Evolutionary conservation across 352 stramenopile species (phyloP).

Genomic region (Pythium biforme): DNA sequence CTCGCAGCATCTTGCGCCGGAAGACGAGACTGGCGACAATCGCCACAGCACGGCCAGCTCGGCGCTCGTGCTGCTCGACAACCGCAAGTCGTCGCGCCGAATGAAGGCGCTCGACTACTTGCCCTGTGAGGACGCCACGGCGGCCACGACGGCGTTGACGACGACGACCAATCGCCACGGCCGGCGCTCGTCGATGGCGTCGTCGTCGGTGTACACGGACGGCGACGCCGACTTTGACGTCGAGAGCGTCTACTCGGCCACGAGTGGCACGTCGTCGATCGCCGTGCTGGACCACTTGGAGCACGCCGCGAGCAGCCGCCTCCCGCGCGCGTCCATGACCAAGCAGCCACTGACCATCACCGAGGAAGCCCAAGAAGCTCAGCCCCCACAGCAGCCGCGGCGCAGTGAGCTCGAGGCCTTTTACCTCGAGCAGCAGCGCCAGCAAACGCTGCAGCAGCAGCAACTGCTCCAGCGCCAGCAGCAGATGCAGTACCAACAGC

Average conservation of each 20-base stretch:
- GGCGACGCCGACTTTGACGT: constrained; percentile 16
- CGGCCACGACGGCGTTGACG: neutral
- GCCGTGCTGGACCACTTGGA: constrained; percentile 47
- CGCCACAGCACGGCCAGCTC: constrained; percentile 20
- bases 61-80: constrained; percentile 24
- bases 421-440: constrained; percentile 15
- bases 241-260: constrained; percentile 27
- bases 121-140: constrained; percentile 1
- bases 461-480: constrained; percentile 11
- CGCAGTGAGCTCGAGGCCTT: constrained; percentile 15
- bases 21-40: neutral
- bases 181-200: constrained; percentile 8
- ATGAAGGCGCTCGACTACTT: constrained; percentile 28
- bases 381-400: neutral
- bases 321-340: neutral
- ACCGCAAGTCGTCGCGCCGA: constrained; percentile 17
- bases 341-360: constrained; percentile 18
- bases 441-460: constrained; percentile 15
- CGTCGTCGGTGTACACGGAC: constrained; percentile 23
- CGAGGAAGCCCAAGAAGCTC: constrained; percentile 10
- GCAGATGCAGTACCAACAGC: constrained; percentile 3
- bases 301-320: constrained; percentile 16
- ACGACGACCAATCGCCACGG: neutral
- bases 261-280: constrained; percentile 53
- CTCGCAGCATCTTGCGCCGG: neutral